A percentile compares a stretch with the other conserved stretches of the same genome.
Conservation (phyloP, 306 rosid species). For the Cucumis cinereus region DNA sequence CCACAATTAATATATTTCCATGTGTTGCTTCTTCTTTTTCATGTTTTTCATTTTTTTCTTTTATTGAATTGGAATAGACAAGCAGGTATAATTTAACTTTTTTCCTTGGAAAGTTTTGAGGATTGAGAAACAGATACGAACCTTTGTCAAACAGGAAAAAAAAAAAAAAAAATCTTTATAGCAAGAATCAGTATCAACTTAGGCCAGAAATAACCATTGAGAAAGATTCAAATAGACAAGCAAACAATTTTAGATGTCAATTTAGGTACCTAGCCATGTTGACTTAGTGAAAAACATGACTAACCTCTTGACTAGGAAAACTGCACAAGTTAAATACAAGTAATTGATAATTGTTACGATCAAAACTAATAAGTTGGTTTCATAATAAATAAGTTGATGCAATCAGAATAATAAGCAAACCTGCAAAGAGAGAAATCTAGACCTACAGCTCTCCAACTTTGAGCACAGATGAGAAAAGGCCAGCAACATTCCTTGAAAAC, state of each 20-base stretch:
- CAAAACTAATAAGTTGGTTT: slow-evolving; percentile 1
- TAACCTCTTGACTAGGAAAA: background rate
- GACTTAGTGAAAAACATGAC: slow-evolving; percentile 9
- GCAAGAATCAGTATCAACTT: background rate
- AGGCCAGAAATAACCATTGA: background rate
- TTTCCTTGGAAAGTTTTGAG: background rate
- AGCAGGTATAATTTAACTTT: background rate
- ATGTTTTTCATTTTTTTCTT: background rate
- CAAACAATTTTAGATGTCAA: background rate
- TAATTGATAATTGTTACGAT: background rate
- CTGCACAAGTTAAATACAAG: background rate
- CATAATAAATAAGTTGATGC: background rate
- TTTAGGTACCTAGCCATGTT: slow-evolving; percentile 1
- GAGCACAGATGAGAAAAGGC: slow-evolving; percentile 84
- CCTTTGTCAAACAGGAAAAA: background rate
- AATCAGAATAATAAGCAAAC: slow-evolving; percentile 31
- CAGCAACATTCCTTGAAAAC: slow-evolving; percentile 66
- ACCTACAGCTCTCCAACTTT: slow-evolving; percentile 87
- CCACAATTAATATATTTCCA: background rate
- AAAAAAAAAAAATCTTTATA: background rate
- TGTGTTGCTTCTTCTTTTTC: background rate
- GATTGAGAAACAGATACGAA: background rate
- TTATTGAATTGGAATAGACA: background rate
- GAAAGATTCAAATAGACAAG: background rate
- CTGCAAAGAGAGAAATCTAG: slow-evolving; percentile 66